Conservation (phyloP, 768 basidiomycete genomes). For the Podaxis sp. region DNA sequence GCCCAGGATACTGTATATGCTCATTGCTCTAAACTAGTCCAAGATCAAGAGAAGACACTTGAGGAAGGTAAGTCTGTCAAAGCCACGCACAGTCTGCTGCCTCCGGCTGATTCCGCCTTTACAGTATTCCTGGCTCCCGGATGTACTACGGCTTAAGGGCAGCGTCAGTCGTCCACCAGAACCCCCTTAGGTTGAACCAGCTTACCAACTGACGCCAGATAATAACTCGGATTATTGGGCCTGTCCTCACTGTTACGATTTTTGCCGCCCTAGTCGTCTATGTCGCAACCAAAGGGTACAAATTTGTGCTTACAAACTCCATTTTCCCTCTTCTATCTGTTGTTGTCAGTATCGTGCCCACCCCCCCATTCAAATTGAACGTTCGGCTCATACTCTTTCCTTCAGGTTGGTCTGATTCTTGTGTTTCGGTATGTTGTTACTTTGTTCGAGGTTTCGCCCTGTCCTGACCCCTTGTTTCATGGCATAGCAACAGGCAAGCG, state of each 20-base stretch:
- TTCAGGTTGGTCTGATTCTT: constrained; percentile 81
- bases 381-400: constrained; percentile 10
- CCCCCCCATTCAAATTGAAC: background rate
- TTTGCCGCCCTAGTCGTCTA: constrained; percentile 67
- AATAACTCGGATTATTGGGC: constrained; percentile 70
- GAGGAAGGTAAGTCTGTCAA: constrained; percentile 42
- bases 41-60: constrained; percentile 51
- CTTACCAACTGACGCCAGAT: constrained; percentile 44
- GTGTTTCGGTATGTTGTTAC: constrained; percentile 68
- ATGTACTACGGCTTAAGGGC: constrained; percentile 81
- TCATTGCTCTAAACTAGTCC: constrained; percentile 26
- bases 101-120: background rate
- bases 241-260: constrained; percentile 80
- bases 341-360: constrained; percentile 56
- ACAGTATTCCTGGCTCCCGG: constrained; percentile 88
- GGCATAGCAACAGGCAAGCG: constrained; percentile 62
- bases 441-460: background rate
- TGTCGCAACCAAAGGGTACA: constrained; percentile 54
- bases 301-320: constrained; percentile 72
- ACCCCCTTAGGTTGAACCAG: background rate
- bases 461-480: background rate
- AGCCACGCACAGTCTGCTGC: background rate
- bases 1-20: background rate
- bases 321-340: constrained; percentile 88
- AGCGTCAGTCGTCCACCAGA: constrained; percentile 52